Evolutionary conservation across 2,329 filamentous ascomycete genomes (phyloP).

Genomic region (Arachnomyces sp.): DNA sequence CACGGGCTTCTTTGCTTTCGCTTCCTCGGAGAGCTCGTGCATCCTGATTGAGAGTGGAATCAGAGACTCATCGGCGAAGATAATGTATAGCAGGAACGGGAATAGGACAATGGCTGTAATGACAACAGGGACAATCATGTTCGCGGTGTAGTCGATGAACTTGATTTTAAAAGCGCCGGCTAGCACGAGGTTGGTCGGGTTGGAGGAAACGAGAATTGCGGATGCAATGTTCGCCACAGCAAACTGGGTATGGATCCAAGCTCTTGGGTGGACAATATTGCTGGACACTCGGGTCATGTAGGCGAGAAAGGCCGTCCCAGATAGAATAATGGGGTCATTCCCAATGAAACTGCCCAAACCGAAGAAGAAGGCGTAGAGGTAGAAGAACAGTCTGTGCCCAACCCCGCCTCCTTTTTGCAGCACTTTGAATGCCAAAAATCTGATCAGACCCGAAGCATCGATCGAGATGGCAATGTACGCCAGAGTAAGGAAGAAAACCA

Average conservation of each 20-base stretch:
- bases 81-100: conserved; percentile 61
- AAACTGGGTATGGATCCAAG: conserved; percentile 68
- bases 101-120: conserved; percentile 62
- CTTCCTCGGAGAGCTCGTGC: conserved; percentile 57
- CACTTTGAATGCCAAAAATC: conserved; percentile 63
- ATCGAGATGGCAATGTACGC: conserved; percentile 73
- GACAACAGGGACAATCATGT: conserved; percentile 66
- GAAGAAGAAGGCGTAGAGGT: conserved; percentile 68
- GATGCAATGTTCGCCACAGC: conserved; percentile 66
- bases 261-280: conserved; percentile 63
- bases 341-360: conserved; percentile 60
- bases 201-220: conserved; percentile 68
- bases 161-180: conserved; percentile 65
- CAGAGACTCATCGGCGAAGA: conserved; percentile 57
- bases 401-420: conserved; percentile 59
- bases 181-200: conserved; percentile 68
- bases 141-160: conserved; percentile 67
- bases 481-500: conserved; percentile 65
- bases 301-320: conserved; percentile 65
- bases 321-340: conserved; percentile 68
- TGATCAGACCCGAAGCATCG: conserved; percentile 65
- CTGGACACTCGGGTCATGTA: conserved; percentile 70
- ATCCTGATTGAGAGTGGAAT: conserved; percentile 61
- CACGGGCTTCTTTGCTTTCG: conserved; percentile 49
- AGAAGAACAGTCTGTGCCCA: conserved; percentile 64